phyloP scores from a whole-genome alignment of 2,329 filamentous ascomycete genomes.

The Zalaria obscura region DNA sequence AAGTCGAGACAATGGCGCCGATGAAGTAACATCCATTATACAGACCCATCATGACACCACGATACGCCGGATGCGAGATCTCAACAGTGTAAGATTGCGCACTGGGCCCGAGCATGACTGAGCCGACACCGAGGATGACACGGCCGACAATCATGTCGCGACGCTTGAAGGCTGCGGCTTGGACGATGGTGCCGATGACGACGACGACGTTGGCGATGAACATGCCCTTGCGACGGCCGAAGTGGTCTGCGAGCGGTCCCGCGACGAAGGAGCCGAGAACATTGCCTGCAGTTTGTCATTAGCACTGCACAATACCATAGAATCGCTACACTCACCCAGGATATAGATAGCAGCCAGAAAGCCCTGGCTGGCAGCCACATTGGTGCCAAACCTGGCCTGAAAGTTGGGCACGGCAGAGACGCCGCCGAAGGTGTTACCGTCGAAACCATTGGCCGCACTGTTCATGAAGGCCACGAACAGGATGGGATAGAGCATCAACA shows the following conservation, averaged over 20 bases:
- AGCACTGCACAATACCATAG: conserved; percentile 23
- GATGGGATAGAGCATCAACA: not conserved
- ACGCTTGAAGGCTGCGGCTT: conserved; percentile 31
- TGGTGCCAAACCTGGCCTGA: conserved; percentile 25
- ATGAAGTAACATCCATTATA: conserved; percentile 15
- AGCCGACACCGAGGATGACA: conserved; percentile 48
- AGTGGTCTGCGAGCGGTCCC: conserved; percentile 2
- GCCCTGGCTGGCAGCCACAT: conserved; percentile 27
- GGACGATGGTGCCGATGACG: conserved; percentile 37
- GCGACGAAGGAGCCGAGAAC: conserved; percentile 25
- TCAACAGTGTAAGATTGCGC: conserved; percentile 28
- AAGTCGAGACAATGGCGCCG: not conserved
- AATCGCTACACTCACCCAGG: conserved; percentile 26
- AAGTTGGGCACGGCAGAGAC: conserved; percentile 34
- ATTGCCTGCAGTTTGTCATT: conserved; percentile 18
- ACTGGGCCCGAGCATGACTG: not conserved
- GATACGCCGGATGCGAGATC: conserved; percentile 44
- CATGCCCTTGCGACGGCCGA: conserved; percentile 20
- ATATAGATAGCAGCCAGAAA: conserved; percentile 32
- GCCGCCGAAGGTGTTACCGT: conserved; percentile 41
- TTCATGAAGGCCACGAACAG: not conserved
- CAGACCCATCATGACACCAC: conserved; percentile 46
- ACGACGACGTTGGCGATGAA: conserved; percentile 50
- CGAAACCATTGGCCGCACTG: conserved; percentile 38
- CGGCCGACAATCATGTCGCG: conserved; percentile 46